phyloP scores from a whole-genome alignment of 768 basidiomycete species.

The Sarcodon sp. region DNA sequence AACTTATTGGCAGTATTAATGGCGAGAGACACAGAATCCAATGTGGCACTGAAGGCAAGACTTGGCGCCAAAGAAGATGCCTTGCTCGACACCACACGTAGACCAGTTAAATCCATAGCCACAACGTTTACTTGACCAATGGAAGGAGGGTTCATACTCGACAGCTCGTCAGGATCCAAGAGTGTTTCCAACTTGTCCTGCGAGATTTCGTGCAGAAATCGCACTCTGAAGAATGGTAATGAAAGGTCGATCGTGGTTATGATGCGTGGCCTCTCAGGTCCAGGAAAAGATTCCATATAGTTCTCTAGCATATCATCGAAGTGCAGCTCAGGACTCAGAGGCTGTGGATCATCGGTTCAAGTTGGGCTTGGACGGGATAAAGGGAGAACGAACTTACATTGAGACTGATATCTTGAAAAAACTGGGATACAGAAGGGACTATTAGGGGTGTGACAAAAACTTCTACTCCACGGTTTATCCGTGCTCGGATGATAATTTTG shows the following conservation, averaged over 20 bases:
- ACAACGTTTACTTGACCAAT: neutral
- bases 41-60: no score
- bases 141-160: neutral
- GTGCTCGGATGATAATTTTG: slow-evolving; percentile 28
- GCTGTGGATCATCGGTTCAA: slow-evolving; percentile 10
- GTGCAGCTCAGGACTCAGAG: slow-evolving; percentile 22
- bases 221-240: slow-evolving; percentile 26
- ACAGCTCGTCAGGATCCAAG: neutral
- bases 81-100: no score
- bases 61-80: no score
- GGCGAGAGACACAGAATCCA: no score
- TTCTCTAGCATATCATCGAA: slow-evolving; percentile 28
- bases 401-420: slow-evolving; percentile 34
- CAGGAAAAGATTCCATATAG: slow-evolving; percentile 20
- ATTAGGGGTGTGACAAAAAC: slow-evolving; percentile 46
- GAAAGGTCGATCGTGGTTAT: slow-evolving; percentile 26
- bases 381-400: slow-evolving; percentile 23
- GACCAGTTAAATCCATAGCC: no score
- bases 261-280: neutral
- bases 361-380: neutral
- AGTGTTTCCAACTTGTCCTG: neutral
- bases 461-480: slow-evolving; percentile 22
- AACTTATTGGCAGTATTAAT: no score
- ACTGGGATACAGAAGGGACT: slow-evolving; percentile 23
- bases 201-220: slow-evolving; percentile 19